Conservation (phyloP, 257 asterid species). For the Primulina eburnea region DNA sequence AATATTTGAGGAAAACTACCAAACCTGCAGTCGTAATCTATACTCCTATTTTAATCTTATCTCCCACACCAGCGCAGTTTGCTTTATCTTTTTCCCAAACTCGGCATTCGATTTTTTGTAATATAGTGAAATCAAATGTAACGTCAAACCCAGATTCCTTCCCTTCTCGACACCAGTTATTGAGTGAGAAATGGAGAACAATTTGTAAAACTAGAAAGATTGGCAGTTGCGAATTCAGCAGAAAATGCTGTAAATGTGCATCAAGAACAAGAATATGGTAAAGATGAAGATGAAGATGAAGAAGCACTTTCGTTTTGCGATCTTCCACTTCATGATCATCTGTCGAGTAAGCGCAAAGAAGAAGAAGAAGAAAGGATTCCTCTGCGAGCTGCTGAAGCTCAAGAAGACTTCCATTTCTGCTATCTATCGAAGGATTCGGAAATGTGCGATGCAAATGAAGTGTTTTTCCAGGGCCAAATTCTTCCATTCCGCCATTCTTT, state of each 20-base stretch:
- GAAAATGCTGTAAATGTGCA: background rate
- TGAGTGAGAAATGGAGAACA: conserved; percentile 23
- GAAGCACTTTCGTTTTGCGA: conserved; percentile 81
- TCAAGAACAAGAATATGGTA: background rate
- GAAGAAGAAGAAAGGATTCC: conserved; percentile 5
- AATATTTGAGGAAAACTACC: background rate
- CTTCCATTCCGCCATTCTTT: conserved; percentile 65
- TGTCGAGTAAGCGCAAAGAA: conserved; percentile 21
- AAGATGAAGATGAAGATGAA: conserved; percentile 35
- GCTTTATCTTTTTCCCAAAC: conserved; percentile 10
- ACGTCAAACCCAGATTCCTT: background rate
- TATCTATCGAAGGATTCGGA: conserved; percentile 43
- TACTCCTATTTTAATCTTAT: conserved; percentile 9
- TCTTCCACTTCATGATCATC: conserved; percentile 51
- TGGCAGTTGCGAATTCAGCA: conserved; percentile 19
- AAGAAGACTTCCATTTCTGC: conserved; percentile 71
- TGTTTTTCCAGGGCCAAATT: conserved; percentile 75
- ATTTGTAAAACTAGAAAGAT: conserved; percentile 10
- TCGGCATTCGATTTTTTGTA: conserved; percentile 36
- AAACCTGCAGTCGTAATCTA: conserved; percentile 22
- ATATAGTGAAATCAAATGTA: background rate
- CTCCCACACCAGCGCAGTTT: background rate
- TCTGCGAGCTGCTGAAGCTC: background rate
- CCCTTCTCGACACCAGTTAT: background rate
- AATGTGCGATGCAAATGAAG: conserved; percentile 78